Evolutionary conservation across 2,329 filamentous ascomycete genomes (phyloP).

Genomic region (Fusarium sp.): DNA sequence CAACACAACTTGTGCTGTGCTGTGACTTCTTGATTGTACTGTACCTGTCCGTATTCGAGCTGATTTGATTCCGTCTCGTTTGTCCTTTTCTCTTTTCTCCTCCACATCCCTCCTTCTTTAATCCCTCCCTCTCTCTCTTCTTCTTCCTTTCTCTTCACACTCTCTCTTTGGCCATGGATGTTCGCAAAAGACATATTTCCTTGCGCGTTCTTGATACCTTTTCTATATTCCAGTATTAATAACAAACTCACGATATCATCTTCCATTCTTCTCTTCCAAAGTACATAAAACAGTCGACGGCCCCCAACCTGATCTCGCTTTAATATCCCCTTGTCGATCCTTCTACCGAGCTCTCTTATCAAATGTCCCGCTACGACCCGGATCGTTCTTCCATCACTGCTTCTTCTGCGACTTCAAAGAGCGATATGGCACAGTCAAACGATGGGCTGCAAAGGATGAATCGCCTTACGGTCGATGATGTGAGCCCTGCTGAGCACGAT

Average conservation of each 20-base stretch:
- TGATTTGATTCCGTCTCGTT: slow-evolving; percentile 9
- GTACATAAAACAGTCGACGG: neutral
- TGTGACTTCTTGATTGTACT: neutral
- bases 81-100: slow-evolving; percentile 6
- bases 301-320: neutral
- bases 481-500: slow-evolving; percentile 35
- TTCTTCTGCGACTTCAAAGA: slow-evolving; percentile 2
- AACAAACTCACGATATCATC: neutral
- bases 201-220: neutral
- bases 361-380: slow-evolving; percentile 24
- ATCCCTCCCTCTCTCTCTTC: neutral
- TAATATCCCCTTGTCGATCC: slow-evolving; percentile 19
- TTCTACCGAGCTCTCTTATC: slow-evolving; percentile 7
- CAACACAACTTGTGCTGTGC: neutral
- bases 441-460: slow-evolving; percentile 10
- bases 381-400: slow-evolving; percentile 10
- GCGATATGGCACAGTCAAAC: slow-evolving; percentile 12
- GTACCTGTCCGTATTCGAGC: neutral
- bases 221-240: slow-evolving; percentile 1
- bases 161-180: slow-evolving; percentile 17
- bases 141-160: neutral
- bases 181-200: neutral
- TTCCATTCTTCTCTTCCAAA: neutral
- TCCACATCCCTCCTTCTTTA: neutral
- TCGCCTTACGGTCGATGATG: slow-evolving; percentile 16